Percentiles rank a stretch among this genome's conserved stretches.
Conservation (phyloP, 108 stramenopile species). For the Nitzschia sp. region DNA sequence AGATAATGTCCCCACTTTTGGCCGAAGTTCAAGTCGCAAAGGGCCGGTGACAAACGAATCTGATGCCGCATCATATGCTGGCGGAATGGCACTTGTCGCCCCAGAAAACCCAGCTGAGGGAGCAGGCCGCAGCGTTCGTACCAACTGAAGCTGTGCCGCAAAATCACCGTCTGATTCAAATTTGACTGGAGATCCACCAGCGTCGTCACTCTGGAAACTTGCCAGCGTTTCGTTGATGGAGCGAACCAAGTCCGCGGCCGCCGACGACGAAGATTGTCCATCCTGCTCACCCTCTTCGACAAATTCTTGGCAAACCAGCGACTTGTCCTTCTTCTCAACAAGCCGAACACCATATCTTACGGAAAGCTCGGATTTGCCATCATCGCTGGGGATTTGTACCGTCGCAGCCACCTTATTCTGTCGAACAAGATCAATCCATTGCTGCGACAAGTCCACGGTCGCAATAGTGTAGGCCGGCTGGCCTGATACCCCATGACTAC, state of each 20-base stretch:
- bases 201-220: slow-evolving; percentile 21
- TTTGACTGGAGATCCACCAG: slow-evolving; percentile 13
- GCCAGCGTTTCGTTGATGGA: slow-evolving; percentile 47
- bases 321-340: neutral
- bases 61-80: slow-evolving; percentile 45
- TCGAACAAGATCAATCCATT: slow-evolving; percentile 44
- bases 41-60: slow-evolving; percentile 62
- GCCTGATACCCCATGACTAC: neutral
- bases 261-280: neutral
- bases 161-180: slow-evolving; percentile 37
- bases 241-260: slow-evolving; percentile 6
- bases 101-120: slow-evolving; percentile 44
- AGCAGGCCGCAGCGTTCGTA: slow-evolving; percentile 58
- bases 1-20: slow-evolving; percentile 21
- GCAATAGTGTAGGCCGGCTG: slow-evolving; percentile 34
- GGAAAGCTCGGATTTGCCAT: neutral
- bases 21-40: slow-evolving; percentile 46
- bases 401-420: slow-evolving; percentile 37
- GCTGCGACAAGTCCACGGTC: slow-evolving; percentile 30
- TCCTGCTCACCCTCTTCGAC: slow-evolving; percentile 9
- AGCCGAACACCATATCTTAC: slow-evolving; percentile 48
- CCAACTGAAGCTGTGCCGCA: slow-evolving; percentile 54
- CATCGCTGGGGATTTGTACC: slow-evolving; percentile 10
- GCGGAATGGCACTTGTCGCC: slow-evolving; percentile 38
- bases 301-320: slow-evolving; percentile 18